These are phyloP conservation scores for Takashimella koratensis DNA, from an alignment of 1,284 basidiomycete genomes.

Conservation along the genomic window DNA sequence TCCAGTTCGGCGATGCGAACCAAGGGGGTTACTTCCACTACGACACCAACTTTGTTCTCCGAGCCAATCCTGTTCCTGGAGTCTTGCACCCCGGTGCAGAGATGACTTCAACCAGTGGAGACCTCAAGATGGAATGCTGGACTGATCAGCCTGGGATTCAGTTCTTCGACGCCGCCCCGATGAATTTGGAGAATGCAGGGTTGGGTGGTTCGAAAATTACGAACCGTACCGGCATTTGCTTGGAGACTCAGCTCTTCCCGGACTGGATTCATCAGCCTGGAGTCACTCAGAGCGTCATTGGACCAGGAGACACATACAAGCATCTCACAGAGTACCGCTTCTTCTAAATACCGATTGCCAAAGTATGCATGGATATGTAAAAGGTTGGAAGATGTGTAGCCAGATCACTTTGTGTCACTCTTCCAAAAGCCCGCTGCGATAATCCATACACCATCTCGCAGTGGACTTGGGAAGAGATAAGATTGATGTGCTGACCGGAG, in stretches of 20 bases:
- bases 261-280: conserved; percentile 9
- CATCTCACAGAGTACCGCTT: conserved; percentile 12
- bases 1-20: conserved; percentile 3
- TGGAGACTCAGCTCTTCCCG: conserved; percentile 12
- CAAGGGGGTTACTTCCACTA: conserved; percentile 11
- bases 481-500: too few relatives aligned
- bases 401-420: background rate
- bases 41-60: conserved; percentile 11
- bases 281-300: conserved; percentile 6
- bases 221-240: conserved; percentile 9
- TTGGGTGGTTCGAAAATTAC: conserved; percentile 5
- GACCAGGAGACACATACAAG: conserved; percentile 9
- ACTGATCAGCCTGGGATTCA: conserved; percentile 16
- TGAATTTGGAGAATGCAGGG: conserved; percentile 10
- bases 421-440: too few relatives aligned
- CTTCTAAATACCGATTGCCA: too few relatives aligned
- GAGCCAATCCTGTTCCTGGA: conserved; percentile 2
- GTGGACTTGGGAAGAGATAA: too few relatives aligned
- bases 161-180: conserved; percentile 12
- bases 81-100: conserved; percentile 9
- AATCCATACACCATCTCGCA: too few relatives aligned
- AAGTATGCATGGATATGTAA: background rate
- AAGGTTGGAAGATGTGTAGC: too few relatives aligned
- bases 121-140: conserved; percentile 14
- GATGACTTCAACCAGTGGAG: conserved; percentile 10